Conservation (phyloP, 2,329 filamentous ascomycete genomes). For the Colletotrichum gigasporum region DNA sequence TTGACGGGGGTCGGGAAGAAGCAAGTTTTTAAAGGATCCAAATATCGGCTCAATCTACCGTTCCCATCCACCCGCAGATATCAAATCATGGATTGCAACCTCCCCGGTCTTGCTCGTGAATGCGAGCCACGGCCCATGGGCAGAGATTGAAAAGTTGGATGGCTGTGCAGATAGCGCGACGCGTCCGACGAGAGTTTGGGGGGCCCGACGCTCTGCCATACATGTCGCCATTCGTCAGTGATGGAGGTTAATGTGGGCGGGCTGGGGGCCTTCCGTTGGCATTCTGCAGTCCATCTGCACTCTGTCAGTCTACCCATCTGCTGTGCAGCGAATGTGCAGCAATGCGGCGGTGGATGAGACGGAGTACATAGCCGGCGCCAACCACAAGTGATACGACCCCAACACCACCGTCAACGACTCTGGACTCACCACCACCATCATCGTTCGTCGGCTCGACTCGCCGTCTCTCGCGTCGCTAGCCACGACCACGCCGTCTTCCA, state of each 20-base stretch:
- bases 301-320: no score
- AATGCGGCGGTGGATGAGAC: conserved; percentile 12
- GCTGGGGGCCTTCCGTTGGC: background rate
- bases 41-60: conserved; percentile 6
- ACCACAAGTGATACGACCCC: conserved; percentile 9
- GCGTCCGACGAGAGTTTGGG: conserved; percentile 11
- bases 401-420: conserved; percentile 1
- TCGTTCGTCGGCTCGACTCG: background rate
- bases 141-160: conserved; percentile 3
- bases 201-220: background rate
- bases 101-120: background rate
- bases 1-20: background rate
- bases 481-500: background rate
- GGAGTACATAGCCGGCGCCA: conserved; percentile 14
- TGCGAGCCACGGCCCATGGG: background rate
- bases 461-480: conserved; percentile 4
- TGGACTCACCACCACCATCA: background rate
- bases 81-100: conserved; percentile 9
- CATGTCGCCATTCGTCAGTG: conserved; percentile 6
- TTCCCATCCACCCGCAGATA: background rate
- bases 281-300: conserved; percentile 10
- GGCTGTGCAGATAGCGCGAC: conserved; percentile 26
- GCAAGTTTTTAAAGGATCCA: conserved; percentile 8
- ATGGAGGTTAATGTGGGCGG: conserved; percentile 4
- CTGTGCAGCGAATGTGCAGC: conserved; percentile 3